Conservation (phyloP, 2,329 filamentous ascomycete genomes). For the Volutella citrinella region DNA sequence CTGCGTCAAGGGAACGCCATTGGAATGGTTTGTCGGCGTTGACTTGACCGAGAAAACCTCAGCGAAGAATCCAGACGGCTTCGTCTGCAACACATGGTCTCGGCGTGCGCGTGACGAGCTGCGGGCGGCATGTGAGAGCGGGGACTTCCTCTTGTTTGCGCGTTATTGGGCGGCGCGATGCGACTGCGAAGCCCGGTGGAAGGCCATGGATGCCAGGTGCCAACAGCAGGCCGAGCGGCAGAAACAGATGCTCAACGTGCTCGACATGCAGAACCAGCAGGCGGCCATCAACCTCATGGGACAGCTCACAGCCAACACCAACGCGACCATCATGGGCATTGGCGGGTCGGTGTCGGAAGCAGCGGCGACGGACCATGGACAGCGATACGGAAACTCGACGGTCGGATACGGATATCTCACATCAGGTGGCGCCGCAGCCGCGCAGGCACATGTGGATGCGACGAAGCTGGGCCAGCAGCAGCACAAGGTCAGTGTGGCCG, state of each 20-base stretch:
- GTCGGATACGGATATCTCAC: conserved; percentile 2
- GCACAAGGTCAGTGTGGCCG: no score
- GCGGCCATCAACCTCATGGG: conserved; percentile 6
- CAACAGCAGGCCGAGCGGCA: conserved; percentile 1
- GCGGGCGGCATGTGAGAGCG: conserved; percentile 2
- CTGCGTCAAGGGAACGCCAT: conserved; percentile 5
- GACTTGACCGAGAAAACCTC: conserved; percentile 5
- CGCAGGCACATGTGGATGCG: conserved; percentile 1
- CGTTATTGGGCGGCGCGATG: conserved; percentile 3
- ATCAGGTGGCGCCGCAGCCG: neutral
- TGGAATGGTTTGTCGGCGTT: conserved; percentile 5
- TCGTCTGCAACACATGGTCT: conserved; percentile 1
- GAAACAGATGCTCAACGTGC: neutral
- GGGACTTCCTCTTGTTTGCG: conserved; percentile 4
- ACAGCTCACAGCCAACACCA: conserved; percentile 3
- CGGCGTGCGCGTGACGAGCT: conserved; percentile 2
- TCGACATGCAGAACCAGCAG: conserved; percentile 5
- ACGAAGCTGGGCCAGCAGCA: no score
- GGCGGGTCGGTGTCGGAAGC: conserved; percentile 5
- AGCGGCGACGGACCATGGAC: conserved; percentile 3
- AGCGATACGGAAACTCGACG: conserved; percentile 4
- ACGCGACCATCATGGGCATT: conserved; percentile 8
- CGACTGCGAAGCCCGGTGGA: neutral
- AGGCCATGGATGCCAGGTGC: no score
- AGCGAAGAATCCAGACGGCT: neutral